Evolutionary conservation across 805 yeast genomes (phyloP).

Genomic region (Yamadazyma endophytica): DNA sequence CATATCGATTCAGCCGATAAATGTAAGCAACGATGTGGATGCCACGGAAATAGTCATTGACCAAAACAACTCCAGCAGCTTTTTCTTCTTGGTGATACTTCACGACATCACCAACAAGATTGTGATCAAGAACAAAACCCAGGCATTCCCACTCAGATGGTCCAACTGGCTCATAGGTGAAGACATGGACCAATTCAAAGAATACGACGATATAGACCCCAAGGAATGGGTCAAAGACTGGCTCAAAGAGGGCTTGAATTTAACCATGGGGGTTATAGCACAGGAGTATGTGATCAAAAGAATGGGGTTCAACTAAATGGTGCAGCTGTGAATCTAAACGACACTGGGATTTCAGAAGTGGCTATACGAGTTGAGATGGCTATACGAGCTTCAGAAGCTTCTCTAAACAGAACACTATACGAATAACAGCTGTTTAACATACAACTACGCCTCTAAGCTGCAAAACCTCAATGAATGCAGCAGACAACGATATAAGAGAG

Average conservation of each 20-base stretch:
- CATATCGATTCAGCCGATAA: slow-evolving; percentile 64
- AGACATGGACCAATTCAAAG: slow-evolving; percentile 15
- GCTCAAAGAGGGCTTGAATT: slow-evolving; percentile 58
- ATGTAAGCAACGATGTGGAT: slow-evolving; percentile 14
- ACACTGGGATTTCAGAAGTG: background rate
- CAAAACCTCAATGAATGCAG: too few relatives aligned
- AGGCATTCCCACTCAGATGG: slow-evolving; percentile 89
- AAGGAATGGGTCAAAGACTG: slow-evolving; percentile 43
- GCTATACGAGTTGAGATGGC: too few relatives aligned
- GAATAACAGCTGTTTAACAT: too few relatives aligned
- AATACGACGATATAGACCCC: slow-evolving; percentile 32
- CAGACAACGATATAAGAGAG: too few relatives aligned
- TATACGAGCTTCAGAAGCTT: too few relatives aligned
- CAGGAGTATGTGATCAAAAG: slow-evolving; percentile 87
- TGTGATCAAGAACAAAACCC: slow-evolving; percentile 72
- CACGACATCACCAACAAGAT: slow-evolving; percentile 78
- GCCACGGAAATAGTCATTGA: slow-evolving; percentile 36
- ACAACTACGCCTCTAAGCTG: too few relatives aligned
- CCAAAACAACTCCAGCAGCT: slow-evolving; percentile 48
- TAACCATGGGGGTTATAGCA: slow-evolving; percentile 81
- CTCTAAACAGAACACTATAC: too few relatives aligned
- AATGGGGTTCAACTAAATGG: slow-evolving; percentile 63
- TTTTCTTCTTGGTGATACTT: slow-evolving; percentile 71
- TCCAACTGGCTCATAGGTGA: slow-evolving; percentile 79
- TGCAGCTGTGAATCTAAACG: too few relatives aligned